These are phyloP conservation scores for Aureobasidium mangrovei DNA, from an alignment of 2,329 filamentous ascomycete species.

Conservation along the genomic window DNA sequence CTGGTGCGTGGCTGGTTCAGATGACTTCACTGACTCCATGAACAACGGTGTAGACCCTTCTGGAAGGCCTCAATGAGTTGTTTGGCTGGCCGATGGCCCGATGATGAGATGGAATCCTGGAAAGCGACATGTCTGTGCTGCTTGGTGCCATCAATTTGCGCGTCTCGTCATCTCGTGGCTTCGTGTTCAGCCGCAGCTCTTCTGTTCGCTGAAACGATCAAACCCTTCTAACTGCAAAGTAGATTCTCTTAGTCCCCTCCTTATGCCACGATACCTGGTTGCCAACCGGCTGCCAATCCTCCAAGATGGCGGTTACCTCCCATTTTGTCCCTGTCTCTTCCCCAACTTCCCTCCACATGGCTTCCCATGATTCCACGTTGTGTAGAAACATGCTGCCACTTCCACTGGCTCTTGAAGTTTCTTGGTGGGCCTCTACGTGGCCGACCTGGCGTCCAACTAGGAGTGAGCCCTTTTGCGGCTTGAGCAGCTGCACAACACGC, in stretches of 20 bases:
- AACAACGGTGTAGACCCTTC: background rate
- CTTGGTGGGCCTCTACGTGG: slow-evolving; percentile 19
- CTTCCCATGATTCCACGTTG: slow-evolving; percentile 28
- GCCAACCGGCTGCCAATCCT: slow-evolving; percentile 6
- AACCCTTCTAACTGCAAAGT: slow-evolving; percentile 12
- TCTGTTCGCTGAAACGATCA: background rate
- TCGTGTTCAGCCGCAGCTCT: background rate
- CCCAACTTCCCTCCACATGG: slow-evolving; percentile 33
- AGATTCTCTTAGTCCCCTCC: slow-evolving; percentile 11
- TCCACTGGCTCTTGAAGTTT: slow-evolving; percentile 5
- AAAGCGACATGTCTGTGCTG: background rate
- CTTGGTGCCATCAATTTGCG: background rate
- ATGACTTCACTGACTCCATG: slow-evolving; percentile 10
- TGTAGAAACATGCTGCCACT: slow-evolving; percentile 28
- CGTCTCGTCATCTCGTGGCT: no score
- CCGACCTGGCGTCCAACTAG: slow-evolving; percentile 34
- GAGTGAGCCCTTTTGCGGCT: slow-evolving; percentile 27
- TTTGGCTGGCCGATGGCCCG: background rate
- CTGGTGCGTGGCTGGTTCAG: background rate
- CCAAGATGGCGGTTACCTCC: slow-evolving; percentile 26
- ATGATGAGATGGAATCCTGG: background rate
- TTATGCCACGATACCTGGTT: slow-evolving; percentile 5
- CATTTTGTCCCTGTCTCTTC: slow-evolving; percentile 30
- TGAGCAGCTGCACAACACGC: slow-evolving; percentile 27
- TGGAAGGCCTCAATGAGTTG: background rate